Evolutionary conservation across 2,329 filamentous ascomycete genomes (phyloP).

Genomic region (Pseudodiploospora longispora): DNA sequence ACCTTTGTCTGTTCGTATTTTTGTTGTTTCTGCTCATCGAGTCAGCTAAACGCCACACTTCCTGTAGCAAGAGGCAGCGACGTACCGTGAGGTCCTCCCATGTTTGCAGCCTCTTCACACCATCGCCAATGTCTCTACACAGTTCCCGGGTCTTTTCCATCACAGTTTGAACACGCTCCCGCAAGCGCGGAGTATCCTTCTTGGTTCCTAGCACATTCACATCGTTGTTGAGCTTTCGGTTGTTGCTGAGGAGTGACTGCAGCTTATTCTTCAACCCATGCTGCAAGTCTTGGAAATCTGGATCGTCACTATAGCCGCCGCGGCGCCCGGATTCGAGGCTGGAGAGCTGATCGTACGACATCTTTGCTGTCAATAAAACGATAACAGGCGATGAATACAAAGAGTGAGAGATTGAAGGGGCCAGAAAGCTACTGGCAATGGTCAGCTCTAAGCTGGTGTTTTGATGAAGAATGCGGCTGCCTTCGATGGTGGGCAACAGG

Average conservation of each 20-base stretch:
- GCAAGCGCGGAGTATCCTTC: slow-evolving; percentile 82
- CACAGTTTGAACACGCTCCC: slow-evolving; percentile 81
- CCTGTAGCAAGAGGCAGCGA: slow-evolving; percentile 2
- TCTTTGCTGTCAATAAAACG: slow-evolving; percentile 26
- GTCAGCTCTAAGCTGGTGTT: slow-evolving; percentile 2
- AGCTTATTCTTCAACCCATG: slow-evolving; percentile 79
- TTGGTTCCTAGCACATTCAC: slow-evolving; percentile 80
- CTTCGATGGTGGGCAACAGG: not conserved
- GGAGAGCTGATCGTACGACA: slow-evolving; percentile 89
- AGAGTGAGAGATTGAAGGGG: not conserved
- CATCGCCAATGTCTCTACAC: slow-evolving; percentile 89
- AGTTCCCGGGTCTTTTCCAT: slow-evolving; percentile 78
- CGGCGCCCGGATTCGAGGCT: slow-evolving; percentile 71
- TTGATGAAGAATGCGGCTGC: not conserved
- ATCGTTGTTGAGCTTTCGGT: slow-evolving; percentile 76
- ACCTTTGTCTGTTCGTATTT: slow-evolving; percentile 96
- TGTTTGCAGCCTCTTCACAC: slow-evolving; percentile 81
- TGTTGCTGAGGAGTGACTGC: slow-evolving; percentile 82
- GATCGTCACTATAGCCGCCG: slow-evolving; percentile 83
- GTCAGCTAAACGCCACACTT: not conserved
- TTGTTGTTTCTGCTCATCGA: slow-evolving; percentile 64
- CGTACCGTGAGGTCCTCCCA: slow-evolving; percentile 78
- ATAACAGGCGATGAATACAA: not conserved
- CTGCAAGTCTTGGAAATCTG: slow-evolving; percentile 79
- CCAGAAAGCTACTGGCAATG: not conserved